Base-by-base conservation (phyloP, 805 yeast genomes). In the Isabelozyma heimii region DNA sequence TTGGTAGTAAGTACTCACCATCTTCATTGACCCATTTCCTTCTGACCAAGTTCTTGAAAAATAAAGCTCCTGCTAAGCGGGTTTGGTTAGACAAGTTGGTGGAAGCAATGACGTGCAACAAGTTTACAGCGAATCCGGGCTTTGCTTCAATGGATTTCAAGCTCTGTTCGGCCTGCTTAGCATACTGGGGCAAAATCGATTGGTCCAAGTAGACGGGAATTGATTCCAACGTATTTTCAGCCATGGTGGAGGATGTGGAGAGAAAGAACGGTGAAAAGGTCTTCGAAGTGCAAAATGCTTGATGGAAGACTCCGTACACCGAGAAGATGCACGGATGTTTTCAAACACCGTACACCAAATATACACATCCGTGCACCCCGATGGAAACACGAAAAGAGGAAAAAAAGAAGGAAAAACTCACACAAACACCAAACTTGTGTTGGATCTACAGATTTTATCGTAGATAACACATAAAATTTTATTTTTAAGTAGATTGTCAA, bases 21-120 rank as follows among this genome's bases (percentile, higher is more conserved):
- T 89, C 87, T 55, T 89, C 96, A 66, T 91, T 91, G 45, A 87
- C 84, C 97, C 97, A 94, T 57, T 80, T 85, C 45, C 97, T 75
- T 58, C 81, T 85, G 53, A 94, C 77, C 52, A 90, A 79, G 65
- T 94, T 94, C 65, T 94, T 94, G 71, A 94, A 90, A 67, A 87
- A 91, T 46, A 95, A 72, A 0, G 97, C 90, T 15, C 89, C 96
- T 1, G 99, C 97, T 43, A 91, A 72, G 52, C 97, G 77, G 1
- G 87, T 80, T 1, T 87, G 72, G 5, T 66, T 62, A 3, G 79
- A 76, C 40, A 84, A 60, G 40, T 76, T 75, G 28, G 73, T 61
- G 13, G 87, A 77, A 4, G 96, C 90, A 33, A 91, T 88, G 14
- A 91, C 81, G 60, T 87, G 91, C 47, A 94, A 69, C 37, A 94